Conservation (phyloP, 106 monocot genomes). For the Platanthera zijinensis region DNA sequence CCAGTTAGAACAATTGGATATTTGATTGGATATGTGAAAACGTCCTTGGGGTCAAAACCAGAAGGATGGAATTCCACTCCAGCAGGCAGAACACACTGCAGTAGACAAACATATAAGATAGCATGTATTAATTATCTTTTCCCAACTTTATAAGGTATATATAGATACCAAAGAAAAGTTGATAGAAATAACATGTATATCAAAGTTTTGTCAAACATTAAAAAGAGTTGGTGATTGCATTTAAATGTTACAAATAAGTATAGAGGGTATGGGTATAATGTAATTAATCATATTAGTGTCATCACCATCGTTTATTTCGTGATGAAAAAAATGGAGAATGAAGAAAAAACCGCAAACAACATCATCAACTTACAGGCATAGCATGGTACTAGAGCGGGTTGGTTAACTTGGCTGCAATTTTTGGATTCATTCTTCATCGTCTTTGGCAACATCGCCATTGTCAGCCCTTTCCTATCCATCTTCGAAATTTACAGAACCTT, state of each 20-base stretch:
- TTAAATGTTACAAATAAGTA: background rate
- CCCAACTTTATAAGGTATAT: background rate
- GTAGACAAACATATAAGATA: constrained; percentile 10
- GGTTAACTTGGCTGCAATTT: no score
- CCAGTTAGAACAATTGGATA: constrained; percentile 98
- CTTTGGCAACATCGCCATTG: no score
- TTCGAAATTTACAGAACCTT: no score
- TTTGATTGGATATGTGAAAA: constrained; percentile 60
- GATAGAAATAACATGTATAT: background rate
- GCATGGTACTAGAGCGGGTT: no score
- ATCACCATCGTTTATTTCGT: no score
- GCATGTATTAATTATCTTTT: background rate
- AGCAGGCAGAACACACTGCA: constrained; percentile 95
- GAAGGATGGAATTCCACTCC: constrained; percentile 78
- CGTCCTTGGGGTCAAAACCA: constrained; percentile 60
- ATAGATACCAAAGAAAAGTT: background rate
- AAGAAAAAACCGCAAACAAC: no score
- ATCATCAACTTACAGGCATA: no score
- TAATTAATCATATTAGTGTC: no score
- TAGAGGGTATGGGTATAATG: no score
- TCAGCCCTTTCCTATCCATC: no score
- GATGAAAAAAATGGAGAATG: no score
- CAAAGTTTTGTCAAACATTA: background rate
- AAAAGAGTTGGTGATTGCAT: background rate
- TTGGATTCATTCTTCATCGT: no score